Conservation (phyloP, 306 rosid genomes). For the Prosopis cineraria region DNA sequence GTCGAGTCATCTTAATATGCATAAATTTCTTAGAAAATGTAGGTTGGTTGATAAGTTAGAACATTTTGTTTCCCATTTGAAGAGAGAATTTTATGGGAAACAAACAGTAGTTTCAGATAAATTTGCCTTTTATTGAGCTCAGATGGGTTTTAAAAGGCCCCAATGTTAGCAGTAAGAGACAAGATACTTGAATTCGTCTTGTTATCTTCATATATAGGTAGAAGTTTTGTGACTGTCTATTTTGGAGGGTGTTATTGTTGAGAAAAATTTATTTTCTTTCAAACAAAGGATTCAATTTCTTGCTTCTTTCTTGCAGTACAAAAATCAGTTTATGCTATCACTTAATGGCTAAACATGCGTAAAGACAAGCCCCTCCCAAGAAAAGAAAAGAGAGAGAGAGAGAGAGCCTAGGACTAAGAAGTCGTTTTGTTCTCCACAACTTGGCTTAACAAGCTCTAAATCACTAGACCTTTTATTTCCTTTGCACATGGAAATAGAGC, state of each 20-base stretch:
- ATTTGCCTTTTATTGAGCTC: slow-evolving; percentile 3
- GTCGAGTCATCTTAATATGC: background rate
- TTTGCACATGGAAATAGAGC: background rate
- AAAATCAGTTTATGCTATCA: background rate
- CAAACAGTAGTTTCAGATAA: background rate
- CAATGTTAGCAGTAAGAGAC: background rate
- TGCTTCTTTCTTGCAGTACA: background rate
- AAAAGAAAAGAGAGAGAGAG: background rate
- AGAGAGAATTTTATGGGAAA: slow-evolving; percentile 2
- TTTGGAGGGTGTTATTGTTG: background rate
- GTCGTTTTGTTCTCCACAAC: too few species aligned
- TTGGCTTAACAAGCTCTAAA: background rate
- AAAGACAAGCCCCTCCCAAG: background rate
- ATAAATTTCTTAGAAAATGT: background rate
- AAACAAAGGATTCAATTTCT: background rate
- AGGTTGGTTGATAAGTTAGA: background rate
- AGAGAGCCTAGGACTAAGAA: background rate
- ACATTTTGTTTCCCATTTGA: background rate
- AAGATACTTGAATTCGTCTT: background rate
- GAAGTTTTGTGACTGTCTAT: background rate
- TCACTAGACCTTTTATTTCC: background rate
- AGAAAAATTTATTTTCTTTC: background rate
- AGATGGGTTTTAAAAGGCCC: background rate
- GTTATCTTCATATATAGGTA: background rate
- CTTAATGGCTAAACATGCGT: background rate